phyloP scores from a whole-genome alignment of 352 stramenopile genomes.

The Thalassiosira delicatula region DNA sequence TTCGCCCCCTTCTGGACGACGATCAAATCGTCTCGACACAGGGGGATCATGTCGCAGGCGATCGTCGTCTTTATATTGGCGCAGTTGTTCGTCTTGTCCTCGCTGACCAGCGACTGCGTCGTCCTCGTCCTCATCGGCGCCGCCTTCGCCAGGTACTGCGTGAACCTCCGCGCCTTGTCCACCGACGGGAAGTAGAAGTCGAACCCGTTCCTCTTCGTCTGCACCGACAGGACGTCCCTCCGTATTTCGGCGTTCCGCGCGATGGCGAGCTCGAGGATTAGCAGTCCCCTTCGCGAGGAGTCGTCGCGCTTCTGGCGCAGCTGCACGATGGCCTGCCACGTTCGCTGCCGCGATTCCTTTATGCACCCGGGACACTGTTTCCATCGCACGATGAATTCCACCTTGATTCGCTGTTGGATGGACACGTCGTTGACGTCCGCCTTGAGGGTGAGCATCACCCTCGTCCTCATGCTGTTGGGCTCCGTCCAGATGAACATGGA shows the following conservation, averaged over 20 bases:
- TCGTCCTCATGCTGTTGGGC: slow-evolving; percentile 96
- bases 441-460: slow-evolving; percentile 96
- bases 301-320: slow-evolving; percentile 89
- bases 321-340: slow-evolving; percentile 98
- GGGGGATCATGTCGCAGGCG: slow-evolving; percentile 95
- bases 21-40: slow-evolving; percentile 95
- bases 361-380: slow-evolving; percentile 98
- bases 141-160: slow-evolving; percentile 94
- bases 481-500: slow-evolving; percentile 99
- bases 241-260: slow-evolving; percentile 90
- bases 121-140: slow-evolving; percentile 95
- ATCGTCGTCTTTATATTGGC: slow-evolving; percentile 99
- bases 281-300: slow-evolving; percentile 98
- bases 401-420: slow-evolving; percentile 98
- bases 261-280: slow-evolving; percentile 99
- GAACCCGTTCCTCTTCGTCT: slow-evolving; percentile 96
- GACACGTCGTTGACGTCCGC: slow-evolving; percentile 96
- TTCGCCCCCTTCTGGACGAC: slow-evolving; percentile 77
- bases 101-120: slow-evolving; percentile 96
- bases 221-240: slow-evolving; percentile 94
- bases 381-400: slow-evolving; percentile 98
- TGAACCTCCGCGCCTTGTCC: slow-evolving; percentile 95
- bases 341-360: slow-evolving; percentile 91
- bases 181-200: slow-evolving; percentile 99
- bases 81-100: slow-evolving; percentile 98